phyloP scores from a whole-genome alignment of 768 basidiomycete genomes.

The Sarcodon sp. region DNA sequence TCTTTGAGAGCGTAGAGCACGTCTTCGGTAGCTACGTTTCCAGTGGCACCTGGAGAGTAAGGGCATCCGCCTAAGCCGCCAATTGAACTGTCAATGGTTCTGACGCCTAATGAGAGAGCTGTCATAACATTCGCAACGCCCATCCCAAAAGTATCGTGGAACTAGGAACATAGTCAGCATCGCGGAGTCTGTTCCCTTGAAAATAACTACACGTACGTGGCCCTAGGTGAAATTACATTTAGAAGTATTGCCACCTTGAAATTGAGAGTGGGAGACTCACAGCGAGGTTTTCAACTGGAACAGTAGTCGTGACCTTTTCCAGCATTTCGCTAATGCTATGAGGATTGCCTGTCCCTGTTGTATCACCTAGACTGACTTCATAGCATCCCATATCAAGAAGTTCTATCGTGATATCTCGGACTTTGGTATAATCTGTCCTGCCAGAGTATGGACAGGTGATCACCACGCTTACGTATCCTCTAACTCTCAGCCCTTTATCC shows the following conservation, averaged over 20 bases:
- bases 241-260: background rate
- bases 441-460: constrained; percentile 86
- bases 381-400: constrained; percentile 88
- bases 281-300: constrained; percentile 60
- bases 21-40: constrained; percentile 91
- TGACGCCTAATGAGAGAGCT: constrained; percentile 61
- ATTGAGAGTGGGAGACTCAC: constrained; percentile 21
- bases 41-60: constrained; percentile 91
- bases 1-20: constrained; percentile 72
- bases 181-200: background rate
- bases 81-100: constrained; percentile 74
- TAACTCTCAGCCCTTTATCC: constrained; percentile 52
- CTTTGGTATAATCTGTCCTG: constrained; percentile 44
- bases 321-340: constrained; percentile 53
- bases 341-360: constrained; percentile 79
- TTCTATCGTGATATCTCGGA: constrained; percentile 57
- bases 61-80: constrained; percentile 93
- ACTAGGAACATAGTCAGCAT: constrained; percentile 27
- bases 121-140: constrained; percentile 66
- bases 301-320: constrained; percentile 49
- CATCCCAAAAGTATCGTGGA: constrained; percentile 85
- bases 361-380: constrained; percentile 87
- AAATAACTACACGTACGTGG: constrained; percentile 28
- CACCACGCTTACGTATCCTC: constrained; percentile 67
- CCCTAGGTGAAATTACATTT: constrained; percentile 21